Conservation (phyloP, 202 grass and related monocot genomes). For the Digitaria exilis region DNA sequence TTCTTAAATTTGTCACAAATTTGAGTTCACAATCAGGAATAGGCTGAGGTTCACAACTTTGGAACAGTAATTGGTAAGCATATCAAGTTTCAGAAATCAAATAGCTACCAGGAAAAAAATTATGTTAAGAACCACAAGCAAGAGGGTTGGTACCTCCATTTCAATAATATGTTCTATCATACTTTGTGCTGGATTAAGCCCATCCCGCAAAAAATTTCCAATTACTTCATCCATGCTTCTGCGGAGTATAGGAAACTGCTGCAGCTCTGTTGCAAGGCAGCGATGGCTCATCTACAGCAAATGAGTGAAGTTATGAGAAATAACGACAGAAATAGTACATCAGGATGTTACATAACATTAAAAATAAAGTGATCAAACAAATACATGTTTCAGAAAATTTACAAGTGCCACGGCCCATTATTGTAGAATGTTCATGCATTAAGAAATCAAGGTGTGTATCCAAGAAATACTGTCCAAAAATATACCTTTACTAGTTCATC, state of each 20-base stretch:
- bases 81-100: slow-evolving; percentile 20
- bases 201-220: slow-evolving; percentile 85
- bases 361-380: slow-evolving; percentile 24
- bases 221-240: slow-evolving; percentile 98
- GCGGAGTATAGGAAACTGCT: slow-evolving; percentile 86
- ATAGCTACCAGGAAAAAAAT: neutral
- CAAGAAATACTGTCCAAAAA: neutral
- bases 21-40: neutral
- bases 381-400: slow-evolving; percentile 26
- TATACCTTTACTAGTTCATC: slow-evolving; percentile 92
- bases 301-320: slow-evolving; percentile 27
- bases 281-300: slow-evolving; percentile 83
- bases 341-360: neutral
- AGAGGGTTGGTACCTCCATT: slow-evolving; percentile 79
- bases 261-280: slow-evolving; percentile 77
- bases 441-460: neutral
- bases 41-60: neutral
- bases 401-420: neutral
- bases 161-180: slow-evolving; percentile 97
- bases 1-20: slow-evolving; percentile 12
- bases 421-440: neutral
- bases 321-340: slow-evolving; percentile 27
- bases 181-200: slow-evolving; percentile 93
- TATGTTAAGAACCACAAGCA: slow-evolving; percentile 28
- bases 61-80: neutral